Percentiles rank a stretch among this genome's conserved stretches.
Evolutionary conservation across 306 rosid genomes (phyloP).

Genomic region (Lathyrus aphaca): DNA sequence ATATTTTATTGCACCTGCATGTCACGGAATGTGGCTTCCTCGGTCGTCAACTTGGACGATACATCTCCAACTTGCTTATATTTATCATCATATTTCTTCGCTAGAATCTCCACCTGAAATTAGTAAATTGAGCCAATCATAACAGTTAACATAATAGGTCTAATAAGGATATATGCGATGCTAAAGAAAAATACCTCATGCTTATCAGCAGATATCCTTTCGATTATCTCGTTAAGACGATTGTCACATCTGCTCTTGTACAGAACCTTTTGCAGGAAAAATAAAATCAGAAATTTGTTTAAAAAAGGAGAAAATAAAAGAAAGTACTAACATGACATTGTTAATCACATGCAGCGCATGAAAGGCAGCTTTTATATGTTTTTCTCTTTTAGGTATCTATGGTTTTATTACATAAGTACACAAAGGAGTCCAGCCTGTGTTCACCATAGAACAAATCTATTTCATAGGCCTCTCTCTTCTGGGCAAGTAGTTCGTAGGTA

Average conservation of each 20-base stretch:
- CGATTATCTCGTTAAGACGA: constrained; percentile 84
- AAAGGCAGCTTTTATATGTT: constrained; percentile 25
- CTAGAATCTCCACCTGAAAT: constrained; percentile 73
- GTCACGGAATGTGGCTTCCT: constrained; percentile 93
- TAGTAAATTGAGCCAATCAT: constrained; percentile 36
- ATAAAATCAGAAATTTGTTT: constrained; percentile 25
- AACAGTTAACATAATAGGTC: constrained; percentile 23
- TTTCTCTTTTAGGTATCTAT: constrained; percentile 25
- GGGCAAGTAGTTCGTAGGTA: constrained; percentile 16
- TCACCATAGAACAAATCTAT: constrained; percentile 21
- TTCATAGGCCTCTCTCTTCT: background rate
- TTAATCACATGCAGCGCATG: constrained; percentile 22
- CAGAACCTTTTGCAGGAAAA: constrained; percentile 62
- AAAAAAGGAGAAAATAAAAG: constrained; percentile 5
- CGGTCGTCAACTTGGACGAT: constrained; percentile 88
- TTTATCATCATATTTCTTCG: constrained; percentile 92
- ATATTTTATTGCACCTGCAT: constrained; percentile 64
- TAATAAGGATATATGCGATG: constrained; percentile 39
- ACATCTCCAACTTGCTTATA: constrained; percentile 87
- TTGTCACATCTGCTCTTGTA: constrained; percentile 99
- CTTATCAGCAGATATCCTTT: constrained; percentile 75
- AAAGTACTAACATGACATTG: constrained; percentile 23
- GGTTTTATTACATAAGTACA: constrained; percentile 11
- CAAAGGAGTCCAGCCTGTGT: constrained; percentile 21
- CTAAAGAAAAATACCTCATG: constrained; percentile 71